Evolutionary conservation across 257 asterid genomes (phyloP).

Genomic region (Penstemon eatonii): DNA sequence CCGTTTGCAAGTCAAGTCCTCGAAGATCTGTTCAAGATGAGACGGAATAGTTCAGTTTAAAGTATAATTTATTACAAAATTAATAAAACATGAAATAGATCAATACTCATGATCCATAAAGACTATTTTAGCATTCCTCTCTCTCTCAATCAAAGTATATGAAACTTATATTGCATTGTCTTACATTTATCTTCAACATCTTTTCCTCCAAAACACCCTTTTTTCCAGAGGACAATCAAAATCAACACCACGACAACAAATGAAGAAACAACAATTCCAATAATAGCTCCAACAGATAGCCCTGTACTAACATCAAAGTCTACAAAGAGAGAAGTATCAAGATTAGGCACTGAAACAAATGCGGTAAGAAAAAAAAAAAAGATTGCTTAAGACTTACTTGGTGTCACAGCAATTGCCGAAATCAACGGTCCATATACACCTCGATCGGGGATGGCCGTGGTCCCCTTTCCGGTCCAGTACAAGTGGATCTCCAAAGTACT

Average conservation of each 20-base stretch:
- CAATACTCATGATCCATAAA: not conserved
- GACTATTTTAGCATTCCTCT: not conserved
- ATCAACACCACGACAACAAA: slow-evolving; percentile 39
- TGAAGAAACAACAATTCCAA: slow-evolving; percentile 62
- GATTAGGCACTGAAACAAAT: slow-evolving; percentile 15
- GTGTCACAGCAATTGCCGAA: slow-evolving; percentile 84
- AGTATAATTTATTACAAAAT: not conserved
- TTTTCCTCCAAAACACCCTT: slow-evolving; percentile 59
- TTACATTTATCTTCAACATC: slow-evolving; percentile 58
- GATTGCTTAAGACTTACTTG: slow-evolving; percentile 50
- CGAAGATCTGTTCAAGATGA: slow-evolving; percentile 44
- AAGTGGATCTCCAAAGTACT: slow-evolving; percentile 85
- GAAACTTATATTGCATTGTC: not conserved
- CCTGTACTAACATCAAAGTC: slow-evolving; percentile 61
- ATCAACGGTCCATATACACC: slow-evolving; percentile 90
- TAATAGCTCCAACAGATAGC: slow-evolving; percentile 65
- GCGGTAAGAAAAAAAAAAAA: slow-evolving; percentile 9
- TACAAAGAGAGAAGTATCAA: slow-evolving; percentile 32
- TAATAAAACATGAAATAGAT: not conserved
- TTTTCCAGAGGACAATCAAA: slow-evolving; percentile 53
- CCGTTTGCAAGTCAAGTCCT: slow-evolving; percentile 60
- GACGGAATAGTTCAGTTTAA: slow-evolving; percentile 3
- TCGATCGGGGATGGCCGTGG: slow-evolving; percentile 75
- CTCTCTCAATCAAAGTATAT: not conserved
- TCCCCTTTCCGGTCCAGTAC: slow-evolving; percentile 94